Base-by-base conservation (phyloP, 352 stramenopile genomes). In the Globisporangium uncinulatum region DNA sequence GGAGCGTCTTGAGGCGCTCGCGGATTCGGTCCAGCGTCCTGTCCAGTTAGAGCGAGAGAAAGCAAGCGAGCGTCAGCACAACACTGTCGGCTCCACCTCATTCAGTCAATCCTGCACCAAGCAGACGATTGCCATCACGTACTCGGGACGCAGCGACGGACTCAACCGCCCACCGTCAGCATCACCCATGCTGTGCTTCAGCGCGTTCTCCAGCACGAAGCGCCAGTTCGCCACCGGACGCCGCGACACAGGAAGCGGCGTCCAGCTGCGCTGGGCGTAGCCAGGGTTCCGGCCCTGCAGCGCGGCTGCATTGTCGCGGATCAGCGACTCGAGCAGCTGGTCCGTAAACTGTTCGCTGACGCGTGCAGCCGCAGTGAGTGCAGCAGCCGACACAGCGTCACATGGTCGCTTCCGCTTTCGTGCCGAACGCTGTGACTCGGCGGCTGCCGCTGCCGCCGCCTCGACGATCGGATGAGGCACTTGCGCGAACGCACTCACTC, bases 151-250 rank as follows among this genome's bases (percentile, higher is more conserved):
- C 48, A 87, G 57, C 3, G 61, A 56, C 32, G 74, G 66, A 34
- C 55, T 74, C 13, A 71, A 31, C n/a, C 37, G 37, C 50, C 63
- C 62, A 8, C 31, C 7, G 10, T 34, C 42, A 42, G 45, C 34
- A 7, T 8, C 21, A 2, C 29, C 21, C 8, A 9, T 8, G 24
- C 45, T 39, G 5, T 56, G 61, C 51, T 66, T 72, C 13, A 50
- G 59, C 66, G 58, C 69, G 32, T 85, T 72, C 52, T 88, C 78
- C 8, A 88, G 56, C 37, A 86, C 76, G 54, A 88, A 86, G 39
- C 74, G 69, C 78, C 78, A 88, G 55, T 88, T 88, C n/a, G 78
- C 78, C 39, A 83, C 69, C 9, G 78, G 78, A 34, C 78, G 83
- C 59, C 71, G 76, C 46, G 73, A 77, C 17, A 63, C 59, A 15